Base-by-base conservation (phyloP, 371 early-diverging fungal genomes). In the Nematocida homosporus region DNA sequence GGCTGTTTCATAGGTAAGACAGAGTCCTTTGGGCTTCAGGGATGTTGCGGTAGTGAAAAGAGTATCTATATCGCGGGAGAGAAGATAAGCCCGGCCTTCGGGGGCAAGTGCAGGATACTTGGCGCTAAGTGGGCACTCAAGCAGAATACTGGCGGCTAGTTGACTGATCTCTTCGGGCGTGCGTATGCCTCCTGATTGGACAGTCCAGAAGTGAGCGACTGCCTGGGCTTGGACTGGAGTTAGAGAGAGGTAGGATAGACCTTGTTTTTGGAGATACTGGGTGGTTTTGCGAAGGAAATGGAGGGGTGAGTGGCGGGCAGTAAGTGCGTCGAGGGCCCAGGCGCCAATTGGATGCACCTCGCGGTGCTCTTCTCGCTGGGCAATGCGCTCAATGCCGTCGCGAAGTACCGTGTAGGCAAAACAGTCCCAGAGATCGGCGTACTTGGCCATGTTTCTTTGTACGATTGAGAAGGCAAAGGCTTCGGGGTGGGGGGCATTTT, bases 391-490 rank as follows among this genome's bases (percentile, higher is more conserved):
- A 30, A 72, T 61, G 18, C 35, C 75, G 35, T 44, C 53, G 48
- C 54, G 66, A 1, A 72, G 75, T 25, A 72, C 48, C 23, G 61
- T 55, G 53, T 72, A 72, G 10, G 60, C 10, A 55, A 72, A 72
- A 55, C 75, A 72, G 53, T 72, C 75, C 75, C 75, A 72, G 4
- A 72, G 61, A 34, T 72, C 75, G 13, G 47, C 40, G 75, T 72
- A 72, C 30, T 72, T 72, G 1, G 50, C 23, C 75, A 72, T 72
- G 61, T 72, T 59, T 52, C 63, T 40, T 10, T 37, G 13, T 18
- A 72, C 59, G 10, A 72, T 20, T 40, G 75, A 72, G 63, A 72
- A 72, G 6, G 75, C 75, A 29, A 59, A 47, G 2, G 61, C 5
- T 34, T 72, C 75, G 20, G 75, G 60, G 27, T 61, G 44, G 38